Base-by-base conservation (phyloP, 257 asterid genomes). In the Ophiorrhiza pumila region DNA sequence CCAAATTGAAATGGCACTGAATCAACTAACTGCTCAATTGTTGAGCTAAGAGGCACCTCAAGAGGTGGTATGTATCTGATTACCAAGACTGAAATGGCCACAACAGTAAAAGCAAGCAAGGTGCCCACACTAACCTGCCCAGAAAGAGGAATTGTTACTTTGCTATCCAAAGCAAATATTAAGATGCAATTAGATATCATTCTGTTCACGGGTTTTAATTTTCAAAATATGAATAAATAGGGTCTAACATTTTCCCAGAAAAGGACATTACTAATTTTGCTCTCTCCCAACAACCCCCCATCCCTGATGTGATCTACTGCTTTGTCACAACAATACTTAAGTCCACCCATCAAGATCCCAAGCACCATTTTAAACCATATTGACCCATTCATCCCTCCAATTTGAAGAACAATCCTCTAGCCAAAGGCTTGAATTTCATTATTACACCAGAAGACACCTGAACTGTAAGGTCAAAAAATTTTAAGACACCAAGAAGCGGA, bases 61-160 rank as follows among this genome's bases (percentile, higher is more conserved):
- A 29, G 67, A 47, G 83, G 85, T 37, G 85, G 83, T 69, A 72
- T 70, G 57, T 82, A 82, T 75, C 85, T 68, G 69, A 78, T 78
- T 75, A 82, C 66, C 83, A 82, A 72, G 61, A 82, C 65, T 50
- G 85, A 82, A 20, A 82, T 73, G 22, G 81, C 81, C 59, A 75
- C 85, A 45, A 73, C 23, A 27, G 85, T 82, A 59, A 82, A 82
- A 18, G 85, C 78, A 49, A 82, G 80, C 69, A 82, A 66, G n/a
- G 83, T 82, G 29, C 85, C 85, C 56, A 82, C 85, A 73, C 85
- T 82, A 68, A 82, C 85, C 85, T 82, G 81, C 60, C 43, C 58
- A 76, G 64, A 74, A 58, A 55, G 57, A 25, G 29, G 31, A 17
- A 59, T 59, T 59, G 7, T 45, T 5, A 45, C 50, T 45, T 13